Conservation (phyloP, 2,329 filamentous ascomycete species). For the Chrysoporthe cubensis region DNA sequence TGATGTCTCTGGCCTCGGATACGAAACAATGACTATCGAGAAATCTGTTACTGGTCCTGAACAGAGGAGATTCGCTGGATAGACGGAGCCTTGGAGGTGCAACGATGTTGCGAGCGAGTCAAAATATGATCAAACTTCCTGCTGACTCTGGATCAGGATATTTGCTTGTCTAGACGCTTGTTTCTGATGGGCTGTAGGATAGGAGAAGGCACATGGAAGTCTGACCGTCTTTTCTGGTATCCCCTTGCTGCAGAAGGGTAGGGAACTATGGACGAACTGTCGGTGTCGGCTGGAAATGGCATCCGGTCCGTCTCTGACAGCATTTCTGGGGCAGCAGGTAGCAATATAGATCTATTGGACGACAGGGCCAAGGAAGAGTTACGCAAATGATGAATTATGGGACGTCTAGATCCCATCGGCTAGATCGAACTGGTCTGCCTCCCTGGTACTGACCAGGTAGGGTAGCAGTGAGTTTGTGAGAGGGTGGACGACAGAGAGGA, state of each 20-base stretch:
- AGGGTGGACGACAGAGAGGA: conserved; percentile 14
- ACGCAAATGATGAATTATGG: neutral
- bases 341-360: conserved; percentile 6
- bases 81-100: conserved; percentile 12
- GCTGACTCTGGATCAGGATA: conserved; percentile 9
- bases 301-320: neutral
- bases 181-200: conserved; percentile 21
- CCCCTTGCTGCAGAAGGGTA: neutral
- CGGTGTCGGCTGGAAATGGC: conserved; percentile 10
- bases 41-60: neutral
- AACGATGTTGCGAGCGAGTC: conserved; percentile 19
- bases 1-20: conserved; percentile 22
- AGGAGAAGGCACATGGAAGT: conserved; percentile 15
- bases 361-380: neutral
- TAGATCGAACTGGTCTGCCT: conserved; percentile 20
- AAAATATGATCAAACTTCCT: conserved; percentile 16
- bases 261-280: conserved; percentile 9
- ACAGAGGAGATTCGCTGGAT: conserved; percentile 3
- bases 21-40: conserved; percentile 28
- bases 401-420: conserved; percentile 9
- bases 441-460: conserved; percentile 4
- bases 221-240: conserved; percentile 25
- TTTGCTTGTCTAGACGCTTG: conserved; percentile 28
- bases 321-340: neutral
- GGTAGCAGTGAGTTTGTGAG: conserved; percentile 8